Conservation (phyloP, 2,329 filamentous ascomycete species). For the Cytospora piceicola region DNA sequence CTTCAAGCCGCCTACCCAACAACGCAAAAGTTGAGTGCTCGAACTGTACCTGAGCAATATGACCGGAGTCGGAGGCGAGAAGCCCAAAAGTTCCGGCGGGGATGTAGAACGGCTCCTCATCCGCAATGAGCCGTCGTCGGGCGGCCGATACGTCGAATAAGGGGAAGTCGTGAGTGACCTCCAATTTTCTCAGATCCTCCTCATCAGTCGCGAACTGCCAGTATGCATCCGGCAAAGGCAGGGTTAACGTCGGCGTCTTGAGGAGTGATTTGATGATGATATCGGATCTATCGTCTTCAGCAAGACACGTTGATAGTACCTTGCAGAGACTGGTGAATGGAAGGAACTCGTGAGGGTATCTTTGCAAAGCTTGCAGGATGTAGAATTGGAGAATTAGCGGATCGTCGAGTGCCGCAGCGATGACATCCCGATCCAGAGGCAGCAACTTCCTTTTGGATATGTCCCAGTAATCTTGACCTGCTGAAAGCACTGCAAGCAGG, state of each 20-base stretch:
- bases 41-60: slow-evolving; percentile 77
- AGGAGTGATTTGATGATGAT: slow-evolving; percentile 63
- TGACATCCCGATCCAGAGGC: slow-evolving; percentile 43
- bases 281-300: slow-evolving; percentile 43
- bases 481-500: slow-evolving; percentile 66
- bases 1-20: slow-evolving; percentile 75
- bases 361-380: slow-evolving; percentile 70
- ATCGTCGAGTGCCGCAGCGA: slow-evolving; percentile 55
- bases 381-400: slow-evolving; percentile 59
- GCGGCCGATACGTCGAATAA: slow-evolving; percentile 59
- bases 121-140: slow-evolving; percentile 48
- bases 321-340: slow-evolving; percentile 77
- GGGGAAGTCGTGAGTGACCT: slow-evolving; percentile 65
- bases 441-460: slow-evolving; percentile 47
- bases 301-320: slow-evolving; percentile 59
- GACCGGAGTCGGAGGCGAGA: slow-evolving; percentile 77
- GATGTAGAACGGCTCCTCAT: slow-evolving; percentile 61
- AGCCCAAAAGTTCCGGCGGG: slow-evolving; percentile 68
- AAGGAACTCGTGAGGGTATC: slow-evolving; percentile 84
- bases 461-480: slow-evolving; percentile 58
- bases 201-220: slow-evolving; percentile 84
- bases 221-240: slow-evolving; percentile 69
- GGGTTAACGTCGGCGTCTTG: slow-evolving; percentile 74
- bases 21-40: slow-evolving; percentile 80
- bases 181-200: slow-evolving; percentile 79